A percentile compares a stretch with the other conserved stretches of the same genome.
Conservation (phyloP, 371 early-diverging fungal species). For the Mucor sp. region DNA sequence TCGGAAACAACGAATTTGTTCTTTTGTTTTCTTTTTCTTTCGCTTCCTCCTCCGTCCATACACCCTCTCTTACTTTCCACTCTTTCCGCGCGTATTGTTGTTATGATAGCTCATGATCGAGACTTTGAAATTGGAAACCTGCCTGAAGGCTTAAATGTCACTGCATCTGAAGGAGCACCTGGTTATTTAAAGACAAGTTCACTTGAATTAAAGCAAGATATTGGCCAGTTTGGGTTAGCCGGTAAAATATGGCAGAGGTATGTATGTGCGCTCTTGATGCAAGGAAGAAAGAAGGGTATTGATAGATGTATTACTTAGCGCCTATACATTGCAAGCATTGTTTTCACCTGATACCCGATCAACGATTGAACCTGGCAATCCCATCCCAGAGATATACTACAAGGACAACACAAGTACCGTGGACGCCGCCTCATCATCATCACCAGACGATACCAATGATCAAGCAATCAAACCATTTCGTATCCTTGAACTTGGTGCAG, state of each 20-base stretch:
- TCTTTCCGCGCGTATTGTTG: not conserved
- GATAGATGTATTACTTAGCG: slow-evolving; percentile 20
- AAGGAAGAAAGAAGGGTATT: not conserved
- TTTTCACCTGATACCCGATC: slow-evolving; percentile 28
- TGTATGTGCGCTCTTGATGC: not conserved
- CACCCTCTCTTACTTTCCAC: not conserved
- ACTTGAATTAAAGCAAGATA: slow-evolving; percentile 41
- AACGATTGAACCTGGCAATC: slow-evolving; percentile 22
- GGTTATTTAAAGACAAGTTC: slow-evolving; percentile 9
- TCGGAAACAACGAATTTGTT: not conserved
- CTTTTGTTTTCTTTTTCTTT: not conserved
- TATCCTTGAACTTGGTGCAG: slow-evolving; percentile 55
- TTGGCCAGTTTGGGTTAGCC: slow-evolving; percentile 46
- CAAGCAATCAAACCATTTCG: slow-evolving; percentile 21
- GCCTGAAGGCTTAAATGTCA: slow-evolving; percentile 46
- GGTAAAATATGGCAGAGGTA: slow-evolving; percentile 60
- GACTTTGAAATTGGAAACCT: slow-evolving; percentile 39
- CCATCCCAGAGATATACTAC: slow-evolving; percentile 39
- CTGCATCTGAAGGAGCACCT: slow-evolving; percentile 38
- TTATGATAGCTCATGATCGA: slow-evolving; percentile 3
- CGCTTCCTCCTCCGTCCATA: not conserved
- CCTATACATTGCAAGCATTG: slow-evolving; percentile 45
- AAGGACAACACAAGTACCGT: not conserved
- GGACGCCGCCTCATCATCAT: no score
- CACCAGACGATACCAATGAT: not conserved